These are phyloP conservation scores for Trichomonascaceae sp. DNA, from an alignment of 1,139 yeast species.

Conservation along the genomic window DNA sequence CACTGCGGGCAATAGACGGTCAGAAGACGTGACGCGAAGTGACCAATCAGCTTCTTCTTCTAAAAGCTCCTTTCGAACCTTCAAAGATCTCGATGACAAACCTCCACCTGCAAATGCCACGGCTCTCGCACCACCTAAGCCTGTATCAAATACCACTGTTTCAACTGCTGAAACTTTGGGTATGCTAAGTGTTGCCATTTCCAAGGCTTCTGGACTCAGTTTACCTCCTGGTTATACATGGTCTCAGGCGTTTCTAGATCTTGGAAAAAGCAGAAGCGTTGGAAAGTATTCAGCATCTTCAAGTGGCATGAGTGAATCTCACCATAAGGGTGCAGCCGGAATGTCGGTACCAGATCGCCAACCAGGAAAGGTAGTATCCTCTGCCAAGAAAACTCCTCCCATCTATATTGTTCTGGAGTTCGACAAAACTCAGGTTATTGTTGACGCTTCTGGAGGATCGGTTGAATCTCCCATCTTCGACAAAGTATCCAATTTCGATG, in stretches of 20 bases:
- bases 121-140: constrained; percentile 7
- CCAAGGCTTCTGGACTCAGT: constrained; percentile 53
- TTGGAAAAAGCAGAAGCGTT: constrained; percentile 3
- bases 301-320: background rate
- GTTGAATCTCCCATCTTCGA: constrained; percentile 66
- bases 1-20: constrained; percentile 14
- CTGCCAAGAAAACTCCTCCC: constrained; percentile 25
- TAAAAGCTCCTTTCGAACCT: constrained; percentile 3
- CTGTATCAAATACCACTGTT: constrained; percentile 16
- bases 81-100: background rate
- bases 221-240: constrained; percentile 47
- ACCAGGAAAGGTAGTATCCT: constrained; percentile 8
- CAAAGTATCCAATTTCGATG: constrained; percentile 87
- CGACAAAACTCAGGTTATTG: constrained; percentile 64
- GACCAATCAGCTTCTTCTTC: background rate
- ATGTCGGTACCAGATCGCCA: background rate
- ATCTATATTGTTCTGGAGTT: constrained; percentile 39
- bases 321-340: background rate
- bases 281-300: background rate
- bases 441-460: constrained; percentile 74
- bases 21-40: constrained; percentile 2
- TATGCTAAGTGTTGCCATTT: constrained; percentile 60
- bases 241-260: constrained; percentile 17
- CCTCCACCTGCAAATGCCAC: constrained; percentile 8
- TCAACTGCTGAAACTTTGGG: constrained; percentile 51